Evolutionary conservation across 306 rosid genomes (phyloP).

Genomic region (Echinosophora koreensis): DNA sequence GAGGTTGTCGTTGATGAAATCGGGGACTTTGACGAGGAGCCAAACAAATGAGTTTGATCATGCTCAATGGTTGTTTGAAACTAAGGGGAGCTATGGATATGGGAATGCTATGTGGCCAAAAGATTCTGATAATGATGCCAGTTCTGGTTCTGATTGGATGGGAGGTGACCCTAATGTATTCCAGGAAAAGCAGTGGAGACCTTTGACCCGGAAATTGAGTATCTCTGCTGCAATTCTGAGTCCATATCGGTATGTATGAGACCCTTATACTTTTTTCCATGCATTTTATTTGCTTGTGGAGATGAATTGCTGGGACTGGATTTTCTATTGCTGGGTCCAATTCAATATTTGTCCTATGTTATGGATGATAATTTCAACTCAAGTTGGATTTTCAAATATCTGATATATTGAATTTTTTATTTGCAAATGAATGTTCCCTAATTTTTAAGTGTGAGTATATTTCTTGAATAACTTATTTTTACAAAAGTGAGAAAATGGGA

Average conservation of each 20-base stretch:
- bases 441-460: not conserved
- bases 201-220: slow-evolving; percentile 65
- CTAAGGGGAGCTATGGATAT: slow-evolving; percentile 77
- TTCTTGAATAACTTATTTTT: not conserved
- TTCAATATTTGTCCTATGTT: not conserved
- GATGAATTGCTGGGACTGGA: not conserved
- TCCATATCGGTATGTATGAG: slow-evolving; percentile 72
- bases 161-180: slow-evolving; percentile 66
- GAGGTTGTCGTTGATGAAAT: slow-evolving; percentile 65
- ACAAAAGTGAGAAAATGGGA: not conserved
- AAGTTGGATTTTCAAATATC: not conserved
- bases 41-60: slow-evolving; percentile 66
- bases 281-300: not conserved
- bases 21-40: slow-evolving; percentile 53
- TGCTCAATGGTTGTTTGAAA: slow-evolving; percentile 68
- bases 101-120: slow-evolving; percentile 86
- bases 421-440: not conserved
- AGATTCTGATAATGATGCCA: slow-evolving; percentile 52
- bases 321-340: not conserved
- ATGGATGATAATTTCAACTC: slow-evolving; percentile 15
- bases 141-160: slow-evolving; percentile 61
- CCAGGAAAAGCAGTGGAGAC: slow-evolving; percentile 66
- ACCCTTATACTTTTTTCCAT: not conserved
- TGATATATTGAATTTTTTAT: slow-evolving; percentile 25
- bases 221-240: slow-evolving; percentile 72